Conservation (phyloP, 306 rosid genomes). For the Fagus crenata region DNA sequence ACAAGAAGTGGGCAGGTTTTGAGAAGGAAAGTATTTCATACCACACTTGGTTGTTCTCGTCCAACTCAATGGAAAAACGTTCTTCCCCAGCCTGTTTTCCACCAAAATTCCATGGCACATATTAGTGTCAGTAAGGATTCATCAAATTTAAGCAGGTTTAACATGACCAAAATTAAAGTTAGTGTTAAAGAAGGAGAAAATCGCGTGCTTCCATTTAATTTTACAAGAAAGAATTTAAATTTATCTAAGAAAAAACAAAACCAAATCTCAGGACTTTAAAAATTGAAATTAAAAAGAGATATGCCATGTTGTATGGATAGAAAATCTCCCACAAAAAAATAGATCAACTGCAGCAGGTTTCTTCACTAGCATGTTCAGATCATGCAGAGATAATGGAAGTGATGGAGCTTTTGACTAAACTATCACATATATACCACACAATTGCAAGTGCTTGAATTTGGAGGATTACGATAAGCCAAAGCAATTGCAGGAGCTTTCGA, state of each 20-base stretch:
- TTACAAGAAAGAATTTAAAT: background rate
- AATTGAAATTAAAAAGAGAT: background rate
- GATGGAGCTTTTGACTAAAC: background rate
- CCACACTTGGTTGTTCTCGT: conserved; percentile 87
- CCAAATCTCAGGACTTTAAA: too few relatives aligned
- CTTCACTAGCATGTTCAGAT: background rate
- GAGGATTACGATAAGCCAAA: background rate
- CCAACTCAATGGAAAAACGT: conserved; percentile 79
- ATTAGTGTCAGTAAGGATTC: background rate
- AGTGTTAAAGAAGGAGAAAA: background rate
- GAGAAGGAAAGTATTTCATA: conserved; percentile 88
- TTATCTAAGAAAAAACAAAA: too few relatives aligned
- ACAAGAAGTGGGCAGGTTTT: conserved; percentile 74
- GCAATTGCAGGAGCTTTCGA: background rate
- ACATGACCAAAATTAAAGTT: conserved; percentile 1
- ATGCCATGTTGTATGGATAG: background rate
- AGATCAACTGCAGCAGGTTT: background rate
- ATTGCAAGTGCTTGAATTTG: background rate
- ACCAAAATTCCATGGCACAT: conserved; percentile 9
- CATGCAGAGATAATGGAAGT: background rate
- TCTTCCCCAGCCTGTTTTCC: conserved; percentile 87
- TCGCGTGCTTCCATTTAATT: background rate
- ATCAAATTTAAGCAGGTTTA: conserved; percentile 1
- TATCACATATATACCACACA: too few relatives aligned
- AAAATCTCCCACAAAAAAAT: background rate